These are phyloP conservation scores for Jackrogersella multiformis DNA, from an alignment of 495 filamentous ascomycete species.

Conservation along the genomic window DNA sequence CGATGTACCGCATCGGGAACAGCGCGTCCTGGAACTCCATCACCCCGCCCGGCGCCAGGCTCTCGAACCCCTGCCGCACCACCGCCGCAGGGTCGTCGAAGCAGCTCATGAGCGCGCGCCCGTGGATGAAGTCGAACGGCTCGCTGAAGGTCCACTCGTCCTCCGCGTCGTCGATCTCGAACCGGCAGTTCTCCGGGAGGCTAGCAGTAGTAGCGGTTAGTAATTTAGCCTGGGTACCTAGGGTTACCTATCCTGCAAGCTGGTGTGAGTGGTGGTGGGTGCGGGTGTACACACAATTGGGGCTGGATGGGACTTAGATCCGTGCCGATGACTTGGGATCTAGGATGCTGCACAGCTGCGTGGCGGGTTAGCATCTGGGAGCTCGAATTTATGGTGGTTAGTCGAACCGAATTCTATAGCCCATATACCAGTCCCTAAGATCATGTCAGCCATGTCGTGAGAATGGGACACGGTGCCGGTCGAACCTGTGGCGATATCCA, in stretches of 20 bases:
- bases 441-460: constrained; percentile 20
- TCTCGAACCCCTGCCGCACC: constrained; percentile 55
- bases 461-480: background rate
- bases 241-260: too few species aligned
- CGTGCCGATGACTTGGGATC: constrained; percentile 55
- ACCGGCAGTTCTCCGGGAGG: constrained; percentile 62
- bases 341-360: constrained; percentile 44
- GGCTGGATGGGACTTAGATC: constrained; percentile 66
- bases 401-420: constrained; percentile 53
- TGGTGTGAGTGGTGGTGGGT: background rate
- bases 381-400: background rate
- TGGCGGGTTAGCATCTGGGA: constrained; percentile 7
- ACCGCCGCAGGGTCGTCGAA: constrained; percentile 61
- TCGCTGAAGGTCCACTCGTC: constrained; percentile 61
- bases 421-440: constrained; percentile 55
- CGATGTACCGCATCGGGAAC: constrained; percentile 47
- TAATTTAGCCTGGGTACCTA: too few species aligned
- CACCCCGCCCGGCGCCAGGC: constrained; percentile 60
- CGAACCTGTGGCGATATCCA: constrained; percentile 57
- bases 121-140: constrained; percentile 65
- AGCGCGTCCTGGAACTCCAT: constrained; percentile 60
- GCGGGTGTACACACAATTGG: constrained; percentile 45
- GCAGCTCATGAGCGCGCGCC: constrained; percentile 59
- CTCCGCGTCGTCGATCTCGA: constrained; percentile 65
- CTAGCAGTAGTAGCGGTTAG: constrained; percentile 24